These are phyloP conservation scores for Citeromyces hawaiiensis DNA, from an alignment of 1,139 yeast genomes.

Conservation along the genomic window DNA sequence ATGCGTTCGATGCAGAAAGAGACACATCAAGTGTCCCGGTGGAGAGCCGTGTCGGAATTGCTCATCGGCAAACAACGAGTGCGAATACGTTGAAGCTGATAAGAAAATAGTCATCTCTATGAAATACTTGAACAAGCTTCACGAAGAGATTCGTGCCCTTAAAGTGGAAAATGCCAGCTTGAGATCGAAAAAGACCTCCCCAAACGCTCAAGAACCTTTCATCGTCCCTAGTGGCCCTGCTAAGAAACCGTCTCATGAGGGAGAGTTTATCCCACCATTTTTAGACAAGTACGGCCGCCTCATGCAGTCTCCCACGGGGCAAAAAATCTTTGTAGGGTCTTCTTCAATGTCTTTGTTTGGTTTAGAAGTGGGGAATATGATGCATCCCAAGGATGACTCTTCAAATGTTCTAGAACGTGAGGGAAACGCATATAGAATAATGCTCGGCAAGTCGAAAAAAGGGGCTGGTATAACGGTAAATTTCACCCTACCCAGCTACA, in stretches of 20 bases:
- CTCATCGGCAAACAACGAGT: conserved; percentile 4
- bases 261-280: conserved; percentile 32
- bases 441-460: conserved; percentile 53
- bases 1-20: conserved; percentile 10
- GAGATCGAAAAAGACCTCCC: neutral
- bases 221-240: neutral
- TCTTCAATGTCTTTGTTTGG: conserved; percentile 77
- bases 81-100: conserved; percentile 12
- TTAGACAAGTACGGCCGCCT: conserved; percentile 58
- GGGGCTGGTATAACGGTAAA: conserved; percentile 57
- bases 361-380: conserved; percentile 56
- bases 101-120: conserved; percentile 9
- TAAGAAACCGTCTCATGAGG: neutral
- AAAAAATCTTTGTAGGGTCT: conserved; percentile 62
- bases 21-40: conserved; percentile 11
- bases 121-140: conserved; percentile 9
- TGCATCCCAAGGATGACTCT: conserved; percentile 8
- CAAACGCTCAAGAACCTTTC: neutral
- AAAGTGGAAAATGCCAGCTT: neutral
- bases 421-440: conserved; percentile 62
- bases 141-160: neutral
- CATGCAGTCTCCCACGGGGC: conserved; percentile 64
- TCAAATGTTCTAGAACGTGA: conserved; percentile 45
- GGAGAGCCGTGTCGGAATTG: conserved; percentile 11
- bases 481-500: conserved; percentile 61